Conservation (phyloP, 331 rosid species). For the Quercus lobata region DNA sequence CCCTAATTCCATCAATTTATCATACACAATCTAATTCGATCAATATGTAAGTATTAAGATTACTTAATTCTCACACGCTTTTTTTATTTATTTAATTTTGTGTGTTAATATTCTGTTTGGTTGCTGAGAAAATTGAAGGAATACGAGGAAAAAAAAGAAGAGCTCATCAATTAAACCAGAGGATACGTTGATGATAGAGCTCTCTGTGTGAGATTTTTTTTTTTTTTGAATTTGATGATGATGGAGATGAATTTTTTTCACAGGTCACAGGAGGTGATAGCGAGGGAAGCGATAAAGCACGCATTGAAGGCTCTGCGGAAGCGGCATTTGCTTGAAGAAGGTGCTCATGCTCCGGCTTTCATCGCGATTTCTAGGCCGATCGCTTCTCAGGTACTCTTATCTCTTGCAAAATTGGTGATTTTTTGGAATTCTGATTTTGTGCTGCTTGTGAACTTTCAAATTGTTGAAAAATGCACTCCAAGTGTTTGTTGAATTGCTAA, state of each 20-base stretch:
- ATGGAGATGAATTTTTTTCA: constrained; percentile 14
- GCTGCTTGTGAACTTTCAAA: background rate
- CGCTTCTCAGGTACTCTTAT: constrained; percentile 46
- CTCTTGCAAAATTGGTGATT: background rate
- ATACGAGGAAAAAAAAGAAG: background rate
- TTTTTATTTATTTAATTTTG: background rate
- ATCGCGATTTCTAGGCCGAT: constrained; percentile 70
- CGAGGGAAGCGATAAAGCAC: constrained; percentile 60
- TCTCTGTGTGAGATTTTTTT: background rate
- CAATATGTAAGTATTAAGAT: constrained; percentile 18
- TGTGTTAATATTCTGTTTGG: background rate
- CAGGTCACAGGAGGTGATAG: constrained; percentile 57
- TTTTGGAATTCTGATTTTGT: background rate
- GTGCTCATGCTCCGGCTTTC: constrained; percentile 83
- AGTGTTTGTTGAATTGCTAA: background rate
- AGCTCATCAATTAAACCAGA: background rate
- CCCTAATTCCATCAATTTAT: constrained; percentile 13
- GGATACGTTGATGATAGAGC: background rate
- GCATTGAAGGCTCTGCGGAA: constrained; percentile 72
- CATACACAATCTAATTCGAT: background rate
- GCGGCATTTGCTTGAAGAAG: constrained; percentile 90
- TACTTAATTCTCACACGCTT: background rate
- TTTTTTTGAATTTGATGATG: background rate
- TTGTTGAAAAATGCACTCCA: background rate
- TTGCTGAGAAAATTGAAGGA: background rate